Evolutionary conservation across 352 stramenopile genomes (phyloP).

Genomic region (Blastocystis sp.): DNA sequence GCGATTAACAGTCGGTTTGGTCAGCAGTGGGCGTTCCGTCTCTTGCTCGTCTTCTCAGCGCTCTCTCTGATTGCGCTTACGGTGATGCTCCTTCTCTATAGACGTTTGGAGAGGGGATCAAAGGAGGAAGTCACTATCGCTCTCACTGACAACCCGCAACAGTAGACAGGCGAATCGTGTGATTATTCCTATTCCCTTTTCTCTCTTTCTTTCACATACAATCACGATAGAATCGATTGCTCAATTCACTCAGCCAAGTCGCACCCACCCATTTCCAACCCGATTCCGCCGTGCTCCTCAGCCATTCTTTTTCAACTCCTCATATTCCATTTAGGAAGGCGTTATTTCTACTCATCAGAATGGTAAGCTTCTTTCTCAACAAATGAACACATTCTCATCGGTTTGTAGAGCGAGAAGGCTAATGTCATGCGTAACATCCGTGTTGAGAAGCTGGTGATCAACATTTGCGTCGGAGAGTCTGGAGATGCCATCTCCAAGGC

Average conservation of each 20-base stretch:
- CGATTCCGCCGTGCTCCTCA: neutral
- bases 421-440: conserved; percentile 96
- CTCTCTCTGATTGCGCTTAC: neutral
- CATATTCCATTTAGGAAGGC: neutral
- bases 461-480: conserved; percentile 96
- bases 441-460: conserved; percentile 98
- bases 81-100: neutral
- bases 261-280: no score
- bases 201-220: no score
- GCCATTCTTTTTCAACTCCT: neutral
- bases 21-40: neutral
- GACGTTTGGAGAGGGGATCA: neutral
- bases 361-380: no score
- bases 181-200: no score
- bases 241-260: no score
- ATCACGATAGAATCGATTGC: no score
- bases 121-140: neutral
- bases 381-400: no score
- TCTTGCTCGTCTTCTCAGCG: neutral
- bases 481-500: conserved; percentile 87
- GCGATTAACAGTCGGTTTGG: neutral
- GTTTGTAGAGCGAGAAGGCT: conserved; percentile 60
- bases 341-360: neutral
- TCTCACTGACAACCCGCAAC: no score
- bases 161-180: no score